phyloP scores from a whole-genome alignment of 805 yeast species.

The Candida oleophila region DNA sequence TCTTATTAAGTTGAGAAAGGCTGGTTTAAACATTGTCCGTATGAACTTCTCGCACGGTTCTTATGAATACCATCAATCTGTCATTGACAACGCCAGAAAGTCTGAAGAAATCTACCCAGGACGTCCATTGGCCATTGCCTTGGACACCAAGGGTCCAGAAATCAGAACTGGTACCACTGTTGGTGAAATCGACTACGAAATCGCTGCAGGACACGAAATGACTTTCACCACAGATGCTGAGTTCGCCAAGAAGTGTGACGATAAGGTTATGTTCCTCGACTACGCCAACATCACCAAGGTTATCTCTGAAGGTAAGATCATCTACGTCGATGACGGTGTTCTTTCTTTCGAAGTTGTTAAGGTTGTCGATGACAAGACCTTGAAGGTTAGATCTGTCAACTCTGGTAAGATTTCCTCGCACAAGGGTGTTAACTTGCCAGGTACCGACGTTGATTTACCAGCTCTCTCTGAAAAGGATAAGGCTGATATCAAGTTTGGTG shows the following conservation, averaged over 20 bases:
- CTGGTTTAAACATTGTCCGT: slow-evolving; percentile 96
- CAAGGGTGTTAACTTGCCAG: slow-evolving; percentile 99
- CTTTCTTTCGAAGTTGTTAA: slow-evolving; percentile 90
- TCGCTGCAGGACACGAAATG: slow-evolving; percentile 85
- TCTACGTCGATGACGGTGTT: slow-evolving; percentile 97
- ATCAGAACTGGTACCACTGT: slow-evolving; percentile 97
- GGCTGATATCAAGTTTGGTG: slow-evolving; percentile 91
- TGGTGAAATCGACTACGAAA: slow-evolving; percentile 78
- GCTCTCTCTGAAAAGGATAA: slow-evolving; percentile 96
- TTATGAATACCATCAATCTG: slow-evolving; percentile 95
- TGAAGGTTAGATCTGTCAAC: slow-evolving; percentile 86
- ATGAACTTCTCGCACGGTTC: slow-evolving; percentile 99
- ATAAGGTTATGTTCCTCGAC: slow-evolving; percentile 83
- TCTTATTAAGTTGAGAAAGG: slow-evolving; percentile 85
- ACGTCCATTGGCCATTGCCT: slow-evolving; percentile 97
- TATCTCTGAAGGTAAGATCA: slow-evolving; percentile 80
- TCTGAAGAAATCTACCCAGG: slow-evolving; percentile 89
- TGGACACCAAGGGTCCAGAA: slow-evolving; percentile 99
- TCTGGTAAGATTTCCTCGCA: slow-evolving; percentile 95
- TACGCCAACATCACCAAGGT: slow-evolving; percentile 96
- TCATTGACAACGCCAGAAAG: slow-evolving; percentile 93
- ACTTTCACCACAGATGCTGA: slow-evolving; percentile 86
- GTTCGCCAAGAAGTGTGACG: slow-evolving; percentile 71
- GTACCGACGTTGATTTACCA: slow-evolving; percentile 98
- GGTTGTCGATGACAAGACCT: slow-evolving; percentile 73